Evolutionary conservation across 306 rosid species (phyloP).

Genomic region (Pterocarpus santalinus): DNA sequence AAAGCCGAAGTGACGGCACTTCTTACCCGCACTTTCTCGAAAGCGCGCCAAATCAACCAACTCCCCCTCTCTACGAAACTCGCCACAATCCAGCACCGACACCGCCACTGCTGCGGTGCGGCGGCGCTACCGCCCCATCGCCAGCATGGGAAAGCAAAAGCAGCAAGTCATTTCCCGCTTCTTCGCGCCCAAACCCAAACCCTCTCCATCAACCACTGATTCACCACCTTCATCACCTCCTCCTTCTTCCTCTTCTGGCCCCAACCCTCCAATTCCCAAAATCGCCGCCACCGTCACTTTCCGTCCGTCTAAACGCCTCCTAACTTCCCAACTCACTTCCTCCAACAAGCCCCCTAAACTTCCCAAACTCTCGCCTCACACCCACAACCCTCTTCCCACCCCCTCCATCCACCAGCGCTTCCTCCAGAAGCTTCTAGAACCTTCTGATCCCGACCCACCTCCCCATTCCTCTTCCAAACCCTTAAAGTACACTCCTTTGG

Average conservation of each 20-base stretch:
- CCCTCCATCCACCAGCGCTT: slow-evolving; percentile 78
- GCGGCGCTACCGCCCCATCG: slow-evolving; percentile 28
- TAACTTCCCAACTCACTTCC: slow-evolving; percentile 60
- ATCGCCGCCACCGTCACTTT: slow-evolving; percentile 79
- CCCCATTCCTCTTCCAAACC: slow-evolving; percentile 46
- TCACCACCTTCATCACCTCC: slow-evolving; percentile 41
- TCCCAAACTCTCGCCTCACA: slow-evolving; percentile 70
- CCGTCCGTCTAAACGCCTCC: slow-evolving; percentile 86
- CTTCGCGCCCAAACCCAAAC: slow-evolving; percentile 80
- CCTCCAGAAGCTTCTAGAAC: slow-evolving; percentile 82
- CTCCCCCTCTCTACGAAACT: not conserved
- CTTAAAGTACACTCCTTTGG: slow-evolving; percentile 73
- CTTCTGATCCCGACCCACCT: slow-evolving; percentile 48
- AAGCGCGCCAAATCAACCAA: slow-evolving; percentile 64
- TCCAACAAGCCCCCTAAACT: slow-evolving; percentile 56
- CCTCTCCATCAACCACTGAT: slow-evolving; percentile 45
- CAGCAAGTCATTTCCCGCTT: slow-evolving; percentile 90
- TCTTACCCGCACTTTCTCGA: not conserved
- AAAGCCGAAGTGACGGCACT: not conserved
- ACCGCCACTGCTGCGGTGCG: not conserved
- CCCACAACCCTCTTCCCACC: slow-evolving; percentile 55
- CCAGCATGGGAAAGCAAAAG: slow-evolving; percentile 81
- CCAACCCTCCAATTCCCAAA: slow-evolving; percentile 73
- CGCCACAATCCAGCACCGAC: not conserved
- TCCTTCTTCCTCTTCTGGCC: not conserved